These are phyloP conservation scores for Metschnikowia picachoensis DNA, from an alignment of 805 yeast genomes.

Conservation along the genomic window DNA sequence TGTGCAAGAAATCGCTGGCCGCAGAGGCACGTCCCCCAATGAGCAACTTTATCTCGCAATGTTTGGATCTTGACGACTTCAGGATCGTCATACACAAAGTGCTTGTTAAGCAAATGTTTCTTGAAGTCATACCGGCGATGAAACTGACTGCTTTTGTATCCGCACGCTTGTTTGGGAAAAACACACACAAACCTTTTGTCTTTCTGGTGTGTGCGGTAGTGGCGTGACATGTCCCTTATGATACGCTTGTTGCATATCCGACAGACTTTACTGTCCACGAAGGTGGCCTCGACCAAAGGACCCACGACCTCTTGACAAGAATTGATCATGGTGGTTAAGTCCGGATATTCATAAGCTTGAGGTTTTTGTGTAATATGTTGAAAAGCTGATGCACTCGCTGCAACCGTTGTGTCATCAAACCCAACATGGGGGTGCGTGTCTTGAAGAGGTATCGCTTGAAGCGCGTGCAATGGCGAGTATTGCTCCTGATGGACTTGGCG, in stretches of 20 bases:
- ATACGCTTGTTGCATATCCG: slow-evolving; percentile 51
- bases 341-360: slow-evolving; percentile 26
- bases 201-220: slow-evolving; percentile 57
- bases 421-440: too few relatives aligned
- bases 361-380: not conserved
- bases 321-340: slow-evolving; percentile 37
- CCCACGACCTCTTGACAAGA: slow-evolving; percentile 29
- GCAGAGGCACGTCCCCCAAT: slow-evolving; percentile 49
- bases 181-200: slow-evolving; percentile 56
- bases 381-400: not conserved
- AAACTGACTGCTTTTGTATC: slow-evolving; percentile 58
- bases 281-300: slow-evolving; percentile 36
- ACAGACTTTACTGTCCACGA: slow-evolving; percentile 43
- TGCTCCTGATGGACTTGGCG: too few relatives aligned
- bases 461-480: not conserved
- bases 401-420: not conserved
- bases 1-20: slow-evolving; percentile 31
- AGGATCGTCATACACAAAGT: slow-evolving; percentile 51
- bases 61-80: slow-evolving; percentile 44
- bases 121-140: slow-evolving; percentile 68
- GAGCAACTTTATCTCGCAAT: slow-evolving; percentile 48
- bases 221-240: slow-evolving; percentile 59
- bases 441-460: too few relatives aligned
- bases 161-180: slow-evolving; percentile 51
- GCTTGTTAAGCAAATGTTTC: slow-evolving; percentile 59